A percentile compares a stretch with the other conserved stretches of the same genome.
Evolutionary conservation across 2,329 filamentous ascomycete genomes (phyloP).

Genomic region (Akanthomyces dipterigenus): DNA sequence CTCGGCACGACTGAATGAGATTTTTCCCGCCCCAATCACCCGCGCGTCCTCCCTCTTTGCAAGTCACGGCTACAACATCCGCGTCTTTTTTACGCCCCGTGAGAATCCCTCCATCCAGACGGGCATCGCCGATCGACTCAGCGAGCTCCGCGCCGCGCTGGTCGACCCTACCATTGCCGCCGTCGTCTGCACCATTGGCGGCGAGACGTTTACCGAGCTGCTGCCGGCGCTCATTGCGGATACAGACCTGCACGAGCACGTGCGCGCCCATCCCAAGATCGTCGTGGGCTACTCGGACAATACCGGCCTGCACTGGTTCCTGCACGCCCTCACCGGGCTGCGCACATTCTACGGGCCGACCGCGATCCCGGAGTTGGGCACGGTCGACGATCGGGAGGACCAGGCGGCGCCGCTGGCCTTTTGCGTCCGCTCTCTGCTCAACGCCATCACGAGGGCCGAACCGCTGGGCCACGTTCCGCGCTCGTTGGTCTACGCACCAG

Average conservation of each 20-base stretch:
- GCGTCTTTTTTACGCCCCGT: constrained; percentile 21
- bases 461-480: constrained; percentile 27
- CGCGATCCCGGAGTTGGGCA: constrained; percentile 32
- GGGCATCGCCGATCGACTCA: constrained; percentile 28
- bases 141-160: constrained; percentile 33
- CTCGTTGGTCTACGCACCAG: constrained; percentile 25
- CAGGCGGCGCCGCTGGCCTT: constrained; percentile 25
- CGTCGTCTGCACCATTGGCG: constrained; percentile 34
- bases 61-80: constrained; percentile 28
- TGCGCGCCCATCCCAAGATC: constrained; percentile 33
- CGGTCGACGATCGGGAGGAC: constrained; percentile 17
- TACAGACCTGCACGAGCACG: constrained; percentile 24
- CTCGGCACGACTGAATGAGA: constrained; percentile 30
- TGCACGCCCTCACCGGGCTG: constrained; percentile 30
- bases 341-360: constrained; percentile 38
- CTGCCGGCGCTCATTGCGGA: constrained; percentile 31
- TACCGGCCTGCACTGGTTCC: constrained; percentile 35
- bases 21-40: constrained; percentile 21
- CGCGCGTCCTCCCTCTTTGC: constrained; percentile 25
- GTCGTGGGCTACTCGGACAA: constrained; percentile 38
- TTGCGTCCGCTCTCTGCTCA: constrained; percentile 13
- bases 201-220: constrained; percentile 32
- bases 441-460: constrained; percentile 21
- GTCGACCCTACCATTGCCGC: constrained; percentile 28
- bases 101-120: constrained; percentile 16